Evolutionary conservation across 2,329 filamentous ascomycete genomes (phyloP).

Genomic region (Alternaria viburni): DNA sequence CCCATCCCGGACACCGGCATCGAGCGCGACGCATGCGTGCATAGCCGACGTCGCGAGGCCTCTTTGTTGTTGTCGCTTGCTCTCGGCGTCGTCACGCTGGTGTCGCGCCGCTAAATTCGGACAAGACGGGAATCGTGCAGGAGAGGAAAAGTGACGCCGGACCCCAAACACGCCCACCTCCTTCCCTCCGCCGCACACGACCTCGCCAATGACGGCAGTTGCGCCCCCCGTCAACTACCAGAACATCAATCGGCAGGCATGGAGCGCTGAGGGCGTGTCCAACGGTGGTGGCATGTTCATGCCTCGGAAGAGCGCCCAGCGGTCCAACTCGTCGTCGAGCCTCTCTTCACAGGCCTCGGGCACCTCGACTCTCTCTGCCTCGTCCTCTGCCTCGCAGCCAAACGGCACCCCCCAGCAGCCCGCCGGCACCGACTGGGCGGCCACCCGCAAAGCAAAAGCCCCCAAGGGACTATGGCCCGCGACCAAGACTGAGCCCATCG

Average conservation of each 20-base stretch:
- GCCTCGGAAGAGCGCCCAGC: constrained; percentile 82
- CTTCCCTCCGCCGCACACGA: constrained; percentile 22
- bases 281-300: constrained; percentile 78
- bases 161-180: constrained; percentile 24
- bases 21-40: constrained; percentile 36
- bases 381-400: constrained; percentile 62
- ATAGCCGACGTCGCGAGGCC: constrained; percentile 26
- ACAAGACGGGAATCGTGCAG: constrained; percentile 31
- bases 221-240: constrained; percentile 69
- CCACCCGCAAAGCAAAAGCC: constrained; percentile 55
- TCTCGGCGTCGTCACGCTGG: constrained; percentile 34
- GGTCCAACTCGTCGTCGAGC: constrained; percentile 90
- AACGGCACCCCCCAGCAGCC: constrained; percentile 62
- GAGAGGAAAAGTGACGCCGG: constrained; percentile 38
- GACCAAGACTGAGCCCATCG: constrained; percentile 69
- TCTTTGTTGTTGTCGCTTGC: constrained; percentile 22
- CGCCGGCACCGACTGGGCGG: constrained; percentile 49
- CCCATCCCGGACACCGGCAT: constrained; percentile 12
- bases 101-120: constrained; percentile 36
- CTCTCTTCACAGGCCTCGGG: constrained; percentile 69
- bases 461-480: constrained; percentile 67
- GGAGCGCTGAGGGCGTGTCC: constrained; percentile 65
- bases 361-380: constrained; percentile 66
- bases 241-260: constrained; percentile 66
- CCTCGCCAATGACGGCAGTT: constrained; percentile 67